phyloP scores from a whole-genome alignment of 1,284 basidiomycete genomes.

The Kwoniella shivajii region DNA sequence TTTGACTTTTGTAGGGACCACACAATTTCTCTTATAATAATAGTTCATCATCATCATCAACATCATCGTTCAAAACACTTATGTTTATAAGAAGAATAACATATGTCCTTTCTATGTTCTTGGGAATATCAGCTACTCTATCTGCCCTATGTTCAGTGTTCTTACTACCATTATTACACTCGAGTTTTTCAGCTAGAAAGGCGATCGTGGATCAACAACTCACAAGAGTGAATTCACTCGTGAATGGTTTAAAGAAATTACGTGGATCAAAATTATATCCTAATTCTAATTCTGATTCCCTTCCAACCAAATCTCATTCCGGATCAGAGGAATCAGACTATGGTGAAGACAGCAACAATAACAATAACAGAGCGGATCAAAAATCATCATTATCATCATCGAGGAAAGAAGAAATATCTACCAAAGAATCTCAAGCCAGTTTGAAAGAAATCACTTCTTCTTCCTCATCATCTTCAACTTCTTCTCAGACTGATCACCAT shows the following conservation, averaged over 20 bases:
- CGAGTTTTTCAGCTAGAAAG: conserved; percentile 47
- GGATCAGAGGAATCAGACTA: not conserved
- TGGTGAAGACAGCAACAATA: not conserved
- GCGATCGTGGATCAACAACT: conserved; percentile 45
- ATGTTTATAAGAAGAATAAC: conserved; percentile 38
- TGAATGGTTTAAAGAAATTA: conserved; percentile 25
- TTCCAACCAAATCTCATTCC: too few relatives aligned
- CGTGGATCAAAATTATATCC: conserved; percentile 4
- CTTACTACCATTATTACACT: conserved; percentile 50
- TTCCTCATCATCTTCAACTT: conserved; percentile 8
- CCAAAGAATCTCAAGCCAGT: conserved; percentile 2
- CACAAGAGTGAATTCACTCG: conserved; percentile 24
- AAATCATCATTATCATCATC: not conserved
- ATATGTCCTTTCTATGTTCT: conserved; percentile 44
- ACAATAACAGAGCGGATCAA: not conserved
- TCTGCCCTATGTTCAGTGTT: conserved; percentile 46
- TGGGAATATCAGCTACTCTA: conserved; percentile 42
- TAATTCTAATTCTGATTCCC: not conserved
- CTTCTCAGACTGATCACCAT: not conserved
- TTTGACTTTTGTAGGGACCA: too few relatives aligned
- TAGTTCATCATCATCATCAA: too few relatives aligned
- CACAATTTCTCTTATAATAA: too few relatives aligned
- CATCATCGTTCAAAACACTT: conserved; percentile 5
- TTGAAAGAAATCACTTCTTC: conserved; percentile 22
- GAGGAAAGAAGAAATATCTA: not conserved